Conservation (phyloP, 257 asterid species). For the Datura wrightii region DNA sequence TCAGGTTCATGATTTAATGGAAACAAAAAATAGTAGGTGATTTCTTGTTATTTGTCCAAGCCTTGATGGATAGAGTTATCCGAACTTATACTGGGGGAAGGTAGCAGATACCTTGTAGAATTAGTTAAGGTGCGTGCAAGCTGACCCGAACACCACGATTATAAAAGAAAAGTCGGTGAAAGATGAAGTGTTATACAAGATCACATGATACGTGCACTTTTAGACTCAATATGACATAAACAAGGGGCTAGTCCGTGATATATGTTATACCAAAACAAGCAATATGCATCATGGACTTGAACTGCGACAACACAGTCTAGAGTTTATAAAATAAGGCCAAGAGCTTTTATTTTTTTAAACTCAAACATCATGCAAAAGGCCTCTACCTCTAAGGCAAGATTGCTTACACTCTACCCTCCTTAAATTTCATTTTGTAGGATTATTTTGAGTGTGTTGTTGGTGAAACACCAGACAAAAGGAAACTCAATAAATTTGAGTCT, state of each 20-base stretch:
- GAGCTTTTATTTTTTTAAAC: no score
- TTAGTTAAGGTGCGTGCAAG: background rate
- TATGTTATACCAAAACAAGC: background rate
- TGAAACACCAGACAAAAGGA: no score
- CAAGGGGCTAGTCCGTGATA: no score
- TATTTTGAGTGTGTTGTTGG: no score
- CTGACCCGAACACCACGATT: background rate
- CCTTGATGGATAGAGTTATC: background rate
- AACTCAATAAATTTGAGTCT: background rate
- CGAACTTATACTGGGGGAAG: accelerated
- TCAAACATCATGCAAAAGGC: no score
- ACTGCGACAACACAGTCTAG: background rate
- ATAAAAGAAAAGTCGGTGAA: accelerated
- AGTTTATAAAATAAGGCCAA: background rate
- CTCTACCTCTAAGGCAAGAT: no score
- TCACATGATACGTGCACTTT: background rate
- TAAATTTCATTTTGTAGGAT: no score
- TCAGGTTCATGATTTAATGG: background rate
- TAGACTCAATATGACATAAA: no score
- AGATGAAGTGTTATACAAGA: background rate
- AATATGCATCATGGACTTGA: background rate
- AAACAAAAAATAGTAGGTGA: background rate
- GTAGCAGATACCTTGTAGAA: background rate
- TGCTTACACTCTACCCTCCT: no score
- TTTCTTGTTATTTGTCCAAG: background rate